These are phyloP conservation scores for Phialocephala subalpina DNA, from an alignment of 2,329 filamentous ascomycete genomes.

Conservation along the genomic window DNA sequence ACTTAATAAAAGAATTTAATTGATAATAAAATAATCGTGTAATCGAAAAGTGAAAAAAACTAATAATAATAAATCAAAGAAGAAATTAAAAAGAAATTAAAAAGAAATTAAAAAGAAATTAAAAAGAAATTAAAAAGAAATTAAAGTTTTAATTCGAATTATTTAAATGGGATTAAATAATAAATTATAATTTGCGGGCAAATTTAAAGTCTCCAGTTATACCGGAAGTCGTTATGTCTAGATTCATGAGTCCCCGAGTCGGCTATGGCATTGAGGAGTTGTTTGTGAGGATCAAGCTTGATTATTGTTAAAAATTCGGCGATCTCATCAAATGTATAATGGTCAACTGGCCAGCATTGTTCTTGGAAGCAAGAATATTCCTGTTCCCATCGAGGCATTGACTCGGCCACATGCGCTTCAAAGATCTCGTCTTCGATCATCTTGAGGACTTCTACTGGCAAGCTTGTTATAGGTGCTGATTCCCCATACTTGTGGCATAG, in stretches of 20 bases:
- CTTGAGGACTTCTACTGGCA: constrained; percentile 25
- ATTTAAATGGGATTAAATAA: background rate
- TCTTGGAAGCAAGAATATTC: constrained; percentile 29
- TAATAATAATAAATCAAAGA: too few species aligned
- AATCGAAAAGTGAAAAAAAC: too few species aligned
- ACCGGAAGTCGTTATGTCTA: constrained; percentile 29
- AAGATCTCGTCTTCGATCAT: constrained; percentile 29
- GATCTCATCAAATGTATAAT: constrained; percentile 27
- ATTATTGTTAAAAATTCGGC: constrained; percentile 28
- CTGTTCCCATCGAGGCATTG: constrained; percentile 24
- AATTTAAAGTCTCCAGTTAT: constrained; percentile 28
- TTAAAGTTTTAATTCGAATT: constrained; percentile 13
- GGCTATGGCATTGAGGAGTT: constrained; percentile 23
- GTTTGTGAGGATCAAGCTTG: constrained; percentile 24
- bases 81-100: too few species aligned
- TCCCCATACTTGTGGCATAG: constrained; percentile 24
- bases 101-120: too few species aligned
- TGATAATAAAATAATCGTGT: too few species aligned
- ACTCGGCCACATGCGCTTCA: constrained; percentile 27
- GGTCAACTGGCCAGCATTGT: constrained; percentile 21
- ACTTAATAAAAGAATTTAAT: too few species aligned
- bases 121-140: too few species aligned
- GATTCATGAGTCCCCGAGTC: constrained; percentile 22
- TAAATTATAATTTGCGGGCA: constrained; percentile 20
- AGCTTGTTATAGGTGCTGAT: constrained; percentile 27